Evolutionary conservation across 2,329 filamentous ascomycete species (phyloP), one percentile per base, ranked within the genome.

Genomic region (Trichoderma koningiopsis): DNA sequence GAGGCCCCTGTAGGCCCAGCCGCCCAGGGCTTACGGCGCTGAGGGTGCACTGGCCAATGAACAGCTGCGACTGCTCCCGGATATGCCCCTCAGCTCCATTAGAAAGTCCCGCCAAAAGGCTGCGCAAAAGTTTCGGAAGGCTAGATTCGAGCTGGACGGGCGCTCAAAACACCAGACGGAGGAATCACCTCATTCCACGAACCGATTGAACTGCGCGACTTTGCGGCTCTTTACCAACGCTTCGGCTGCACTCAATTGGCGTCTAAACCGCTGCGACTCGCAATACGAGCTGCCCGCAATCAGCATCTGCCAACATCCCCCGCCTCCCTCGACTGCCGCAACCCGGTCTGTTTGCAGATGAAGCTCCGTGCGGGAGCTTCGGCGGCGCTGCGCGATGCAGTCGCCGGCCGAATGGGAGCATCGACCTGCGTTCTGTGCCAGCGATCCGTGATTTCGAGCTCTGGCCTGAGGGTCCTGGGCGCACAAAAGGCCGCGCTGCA

Each of bases 291-390:
- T 49, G 14, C 56, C 24, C 19, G 64, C 59, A 29, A 40, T 8
- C 7, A 22, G 53, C 33, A 24, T 4, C 59, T 62, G 8, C 22
- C n/a, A 35, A n/a, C 29, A 16, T 43, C 40, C n/a, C 16, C 52
- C 19, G 33, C 33, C 52, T 27, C 35, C 6, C 16, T 55, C 62
- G 35, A 55, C 37, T 55, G 60, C 57, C 59, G 49, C 31, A 60
- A 40, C 62, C 57, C 33, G 37, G n/a, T 43, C 40, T 43, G 7
- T 43, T 43, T 61, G 52, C 71, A 70, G 69, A 89, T 89, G 86
- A 86, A 83, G 80, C 82, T 88, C 78, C 84, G 83, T 78, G 80
- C 43, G 62, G 83, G 85, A 81, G 83, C 85, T 78, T 82, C 82
- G 74, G 78, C 80, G 80, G 69, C 67, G 27, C 82, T 88, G 75